Evolutionary conservation across 2,329 filamentous ascomycete genomes (phyloP).

Genomic region (Cladosporium sp.): DNA sequence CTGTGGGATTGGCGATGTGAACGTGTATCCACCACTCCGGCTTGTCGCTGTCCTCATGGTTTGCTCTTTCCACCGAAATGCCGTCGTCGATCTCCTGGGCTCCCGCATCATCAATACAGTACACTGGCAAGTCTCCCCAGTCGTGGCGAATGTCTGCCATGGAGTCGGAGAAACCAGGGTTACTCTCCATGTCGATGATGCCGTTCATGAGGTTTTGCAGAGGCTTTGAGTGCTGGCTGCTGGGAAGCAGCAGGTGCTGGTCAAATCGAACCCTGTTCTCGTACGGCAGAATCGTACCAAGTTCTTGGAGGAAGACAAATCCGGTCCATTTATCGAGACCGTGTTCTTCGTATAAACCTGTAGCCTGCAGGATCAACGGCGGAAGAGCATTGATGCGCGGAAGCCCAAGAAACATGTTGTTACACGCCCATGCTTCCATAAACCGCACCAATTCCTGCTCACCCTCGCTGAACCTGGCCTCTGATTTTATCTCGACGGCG

Average conservation of each 20-base stretch:
- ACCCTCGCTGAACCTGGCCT: slow-evolving; percentile 42
- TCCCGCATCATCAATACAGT: slow-evolving; percentile 65
- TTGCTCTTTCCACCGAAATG: slow-evolving; percentile 60
- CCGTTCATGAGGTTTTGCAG: slow-evolving; percentile 38
- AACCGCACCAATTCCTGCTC: slow-evolving; percentile 62
- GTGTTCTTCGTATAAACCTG: slow-evolving; percentile 55
- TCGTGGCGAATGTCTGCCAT: slow-evolving; percentile 57
- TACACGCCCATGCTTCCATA: slow-evolving; percentile 64
- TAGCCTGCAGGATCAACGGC: slow-evolving; percentile 59
- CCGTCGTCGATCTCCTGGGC: slow-evolving; percentile 77
- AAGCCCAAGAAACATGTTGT: slow-evolving; percentile 48
- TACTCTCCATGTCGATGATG: slow-evolving; percentile 23
- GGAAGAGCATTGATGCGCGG: slow-evolving; percentile 59
- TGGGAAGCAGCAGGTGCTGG: slow-evolving; percentile 50
- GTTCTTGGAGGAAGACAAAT: slow-evolving; percentile 70
- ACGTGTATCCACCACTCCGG: slow-evolving; percentile 71
- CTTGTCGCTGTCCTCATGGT: slow-evolving; percentile 28
- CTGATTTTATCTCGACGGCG: slow-evolving; percentile 21
- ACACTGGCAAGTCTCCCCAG: slow-evolving; percentile 58
- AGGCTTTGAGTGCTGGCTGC: slow-evolving; percentile 40
- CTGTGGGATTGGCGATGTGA: slow-evolving; percentile 75
- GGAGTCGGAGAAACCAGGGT: slow-evolving; percentile 44
- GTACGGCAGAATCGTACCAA: slow-evolving; percentile 67
- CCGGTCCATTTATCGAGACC: slow-evolving; percentile 33
- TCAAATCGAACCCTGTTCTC: slow-evolving; percentile 64